These are phyloP conservation scores for Chaetomium strumarium DNA, from an alignment of 2,329 filamentous ascomycete species.

Conservation along the genomic window DNA sequence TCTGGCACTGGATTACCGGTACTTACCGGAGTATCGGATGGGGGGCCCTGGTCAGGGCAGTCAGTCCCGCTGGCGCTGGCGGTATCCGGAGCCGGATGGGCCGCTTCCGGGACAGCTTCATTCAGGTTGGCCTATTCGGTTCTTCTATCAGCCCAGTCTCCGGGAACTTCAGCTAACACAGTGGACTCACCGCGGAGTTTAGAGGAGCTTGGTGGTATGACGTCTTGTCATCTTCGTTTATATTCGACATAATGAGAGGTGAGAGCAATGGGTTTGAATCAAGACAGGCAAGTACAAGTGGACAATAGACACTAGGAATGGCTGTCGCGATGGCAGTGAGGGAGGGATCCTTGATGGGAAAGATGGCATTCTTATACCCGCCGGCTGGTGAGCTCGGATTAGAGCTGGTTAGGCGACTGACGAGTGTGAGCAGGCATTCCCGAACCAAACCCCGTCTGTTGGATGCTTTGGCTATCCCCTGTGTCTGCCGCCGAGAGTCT, in stretches of 20 bases:
- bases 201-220: neutral
- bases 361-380: conserved; percentile 7
- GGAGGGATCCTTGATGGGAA: conserved; percentile 1
- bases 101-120: too few relatives aligned
- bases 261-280: neutral
- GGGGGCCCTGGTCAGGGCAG: neutral
- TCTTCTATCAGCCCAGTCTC: neutral
- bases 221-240: neutral
- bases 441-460: neutral
- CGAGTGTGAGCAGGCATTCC: too few relatives aligned
- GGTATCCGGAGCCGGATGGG: neutral
- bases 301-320: neutral
- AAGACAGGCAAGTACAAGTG: neutral
- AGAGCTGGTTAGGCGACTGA: conserved; percentile 3
- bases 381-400: neutral
- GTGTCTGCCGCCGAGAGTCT: conserved; percentile 3
- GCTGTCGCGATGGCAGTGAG: neutral
- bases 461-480: neutral
- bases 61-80: neutral
- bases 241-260: neutral
- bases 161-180: neutral
- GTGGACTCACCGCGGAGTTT: neutral
- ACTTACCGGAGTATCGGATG: too few relatives aligned
- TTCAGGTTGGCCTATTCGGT: neutral
- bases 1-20: too few relatives aligned